These are phyloP conservation scores for Persicaria maculosa DNA, from an alignment of 148 eudicot species.

Conservation along the genomic window DNA sequence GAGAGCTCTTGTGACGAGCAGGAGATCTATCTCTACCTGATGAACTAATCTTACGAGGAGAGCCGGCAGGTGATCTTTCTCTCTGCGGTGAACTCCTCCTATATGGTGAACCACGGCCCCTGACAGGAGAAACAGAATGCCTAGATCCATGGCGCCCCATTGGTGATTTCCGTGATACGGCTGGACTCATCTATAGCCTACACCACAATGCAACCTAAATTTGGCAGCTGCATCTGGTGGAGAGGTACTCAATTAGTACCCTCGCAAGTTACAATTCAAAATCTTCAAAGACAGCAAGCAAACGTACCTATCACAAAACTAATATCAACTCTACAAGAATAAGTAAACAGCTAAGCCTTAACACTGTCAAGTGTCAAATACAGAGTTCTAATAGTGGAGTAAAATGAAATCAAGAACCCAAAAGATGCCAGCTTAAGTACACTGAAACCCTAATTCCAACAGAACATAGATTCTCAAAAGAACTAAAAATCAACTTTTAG, in stretches of 20 bases:
- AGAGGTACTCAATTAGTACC: background rate
- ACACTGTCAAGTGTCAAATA: too few relatives aligned
- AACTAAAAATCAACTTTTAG: too few relatives aligned
- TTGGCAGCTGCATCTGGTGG: background rate
- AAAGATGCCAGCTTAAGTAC: too few relatives aligned
- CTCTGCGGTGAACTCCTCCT: conserved; percentile 53
- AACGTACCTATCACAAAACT: too few relatives aligned
- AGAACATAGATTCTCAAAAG: too few relatives aligned
- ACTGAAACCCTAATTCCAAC: too few relatives aligned
- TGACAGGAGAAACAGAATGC: conserved; percentile 47
- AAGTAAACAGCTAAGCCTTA: too few relatives aligned
- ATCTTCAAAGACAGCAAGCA: background rate
- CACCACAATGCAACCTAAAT: background rate
- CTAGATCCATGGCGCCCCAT: conserved; percentile 47
- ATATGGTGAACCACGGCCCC: conserved; percentile 37
- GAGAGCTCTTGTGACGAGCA: conserved; percentile 53
- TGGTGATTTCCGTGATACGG: conserved; percentile 25
- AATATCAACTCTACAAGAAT: too few relatives aligned
- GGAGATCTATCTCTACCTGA: conserved; percentile 67
- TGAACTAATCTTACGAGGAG: conserved; percentile 58
- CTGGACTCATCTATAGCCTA: conserved; percentile 28
- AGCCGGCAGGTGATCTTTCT: conserved; percentile 54
- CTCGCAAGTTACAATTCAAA: background rate
- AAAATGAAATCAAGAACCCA: too few relatives aligned
- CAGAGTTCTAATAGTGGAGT: too few relatives aligned